These are phyloP conservation scores for Scenedesmus sp. DNA, from an alignment of 163 green algal genomes.

Conservation along the genomic window DNA sequence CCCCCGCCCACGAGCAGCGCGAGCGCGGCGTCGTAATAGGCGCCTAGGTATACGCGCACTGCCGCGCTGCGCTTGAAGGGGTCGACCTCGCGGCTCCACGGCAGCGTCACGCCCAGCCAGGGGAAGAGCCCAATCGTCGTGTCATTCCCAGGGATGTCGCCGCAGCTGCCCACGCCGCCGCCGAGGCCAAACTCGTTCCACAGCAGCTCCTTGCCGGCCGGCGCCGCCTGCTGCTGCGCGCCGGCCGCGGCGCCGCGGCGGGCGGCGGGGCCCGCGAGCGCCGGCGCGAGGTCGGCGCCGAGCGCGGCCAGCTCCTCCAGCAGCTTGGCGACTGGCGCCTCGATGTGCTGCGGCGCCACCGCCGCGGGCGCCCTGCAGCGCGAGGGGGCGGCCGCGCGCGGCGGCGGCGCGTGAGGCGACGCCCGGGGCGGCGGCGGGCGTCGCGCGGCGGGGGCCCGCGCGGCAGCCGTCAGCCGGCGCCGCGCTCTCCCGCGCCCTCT, in stretches of 20 bases:
- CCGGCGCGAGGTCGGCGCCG: background rate
- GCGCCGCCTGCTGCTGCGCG: no score
- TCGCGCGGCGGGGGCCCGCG: no score
- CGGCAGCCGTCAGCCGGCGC: no score
- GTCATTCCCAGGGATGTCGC: background rate
- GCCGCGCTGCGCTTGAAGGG: background rate
- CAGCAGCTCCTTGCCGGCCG: conserved; percentile 6
- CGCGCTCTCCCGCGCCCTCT: no score
- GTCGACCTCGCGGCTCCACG: background rate
- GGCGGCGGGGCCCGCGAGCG: no score
- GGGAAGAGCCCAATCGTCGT: background rate
- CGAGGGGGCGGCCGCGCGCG: no score
- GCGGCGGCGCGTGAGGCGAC: no score
- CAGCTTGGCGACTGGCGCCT: background rate
- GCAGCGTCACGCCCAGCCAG: background rate
- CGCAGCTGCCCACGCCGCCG: background rate
- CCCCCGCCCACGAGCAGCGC: background rate
- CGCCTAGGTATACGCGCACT: background rate
- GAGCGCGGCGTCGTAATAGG: background rate
- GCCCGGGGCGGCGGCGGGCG: no score
- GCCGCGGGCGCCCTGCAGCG: background rate
- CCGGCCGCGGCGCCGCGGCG: no score
- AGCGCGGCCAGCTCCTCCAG: background rate
- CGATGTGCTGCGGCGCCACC: background rate
- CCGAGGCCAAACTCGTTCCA: conserved; percentile 12